A percentile compares a stretch with the other conserved stretches of the same genome.
Evolutionary conservation across 2,329 filamentous ascomycete genomes (phyloP).

Genomic region (Alternaria gansuensis): DNA sequence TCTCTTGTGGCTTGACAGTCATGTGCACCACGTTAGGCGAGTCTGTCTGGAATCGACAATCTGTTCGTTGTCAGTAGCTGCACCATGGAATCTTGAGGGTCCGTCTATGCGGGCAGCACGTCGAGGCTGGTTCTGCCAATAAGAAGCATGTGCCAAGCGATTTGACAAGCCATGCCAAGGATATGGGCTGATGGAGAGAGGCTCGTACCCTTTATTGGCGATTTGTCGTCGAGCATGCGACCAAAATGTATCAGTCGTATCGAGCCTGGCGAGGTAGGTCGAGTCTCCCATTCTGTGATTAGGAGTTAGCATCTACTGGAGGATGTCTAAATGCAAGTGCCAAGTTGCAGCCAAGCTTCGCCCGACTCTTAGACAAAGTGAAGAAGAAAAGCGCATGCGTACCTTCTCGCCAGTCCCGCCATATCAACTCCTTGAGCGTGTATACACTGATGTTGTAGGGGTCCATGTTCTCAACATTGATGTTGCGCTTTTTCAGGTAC

Average conservation of each 20-base stretch:
- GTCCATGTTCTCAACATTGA: constrained; percentile 77
- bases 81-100: background rate
- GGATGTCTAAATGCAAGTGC: background rate
- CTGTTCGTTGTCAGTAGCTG: constrained; percentile 57
- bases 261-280: constrained; percentile 84
- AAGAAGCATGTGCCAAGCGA: constrained; percentile 24
- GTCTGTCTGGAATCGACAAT: constrained; percentile 79
- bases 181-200: constrained; percentile 7
- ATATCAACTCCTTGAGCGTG: constrained; percentile 91
- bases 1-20: constrained; percentile 86
- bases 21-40: constrained; percentile 90
- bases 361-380: background rate
- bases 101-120: constrained; percentile 12
- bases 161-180: constrained; percentile 35
- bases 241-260: constrained; percentile 94
- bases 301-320: constrained; percentile 31
- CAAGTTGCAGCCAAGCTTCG: background rate
- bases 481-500: constrained; percentile 82
- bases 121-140: constrained; percentile 20
- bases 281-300: constrained; percentile 78
- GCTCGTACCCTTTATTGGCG: constrained; percentile 77
- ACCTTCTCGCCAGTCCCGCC: constrained; percentile 88
- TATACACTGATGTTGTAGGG: constrained; percentile 92
- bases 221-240: constrained; percentile 88
- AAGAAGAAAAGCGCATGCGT: constrained; percentile 29